Conservation (phyloP, 228 moss, liverwort and hornwort species). For the Sphagnum fallax region DNA sequence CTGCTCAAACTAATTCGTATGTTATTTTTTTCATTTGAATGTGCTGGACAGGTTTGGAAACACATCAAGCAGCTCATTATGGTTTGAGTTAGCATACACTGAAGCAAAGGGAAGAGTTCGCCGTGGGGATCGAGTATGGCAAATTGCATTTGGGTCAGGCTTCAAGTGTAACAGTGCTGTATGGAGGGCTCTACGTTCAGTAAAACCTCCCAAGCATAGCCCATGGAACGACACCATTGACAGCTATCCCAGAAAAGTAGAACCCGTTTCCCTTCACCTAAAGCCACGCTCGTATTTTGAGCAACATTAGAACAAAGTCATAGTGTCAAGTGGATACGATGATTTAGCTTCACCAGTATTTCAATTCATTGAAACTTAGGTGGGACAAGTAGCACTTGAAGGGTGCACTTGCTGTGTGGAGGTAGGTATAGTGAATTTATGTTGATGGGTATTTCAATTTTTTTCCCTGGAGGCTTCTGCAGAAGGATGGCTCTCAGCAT, state of each 20-base stretch:
- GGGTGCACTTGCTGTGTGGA: too few relatives aligned
- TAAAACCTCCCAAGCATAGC: constrained; percentile 19
- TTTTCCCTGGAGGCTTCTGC: too few relatives aligned
- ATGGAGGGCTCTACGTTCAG: constrained; percentile 37
- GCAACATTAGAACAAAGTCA: too few relatives aligned
- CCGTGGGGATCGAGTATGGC: constrained; percentile 50
- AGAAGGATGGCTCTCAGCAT: too few relatives aligned
- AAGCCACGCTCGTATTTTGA: not conserved
- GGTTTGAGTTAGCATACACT: constrained; percentile 45
- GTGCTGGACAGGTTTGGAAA: constrained; percentile 35
- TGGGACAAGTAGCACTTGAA: too few relatives aligned
- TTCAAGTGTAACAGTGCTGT: constrained; percentile 66
- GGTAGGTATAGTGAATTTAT: too few relatives aligned
- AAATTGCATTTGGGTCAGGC: constrained; percentile 57
- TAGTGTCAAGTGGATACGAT: too few relatives aligned
- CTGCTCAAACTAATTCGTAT: too few relatives aligned
- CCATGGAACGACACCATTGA: constrained; percentile 39
- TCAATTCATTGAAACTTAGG: too few relatives aligned
- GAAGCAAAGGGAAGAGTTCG: constrained; percentile 43
- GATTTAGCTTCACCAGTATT: too few relatives aligned
- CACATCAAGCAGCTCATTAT: constrained; percentile 56
- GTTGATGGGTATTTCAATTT: too few relatives aligned
- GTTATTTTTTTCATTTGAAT: too few relatives aligned
- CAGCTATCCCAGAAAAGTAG: constrained; percentile 15
- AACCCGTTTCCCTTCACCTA: not conserved